Evolutionary conservation across 2,329 filamentous ascomycete species (phyloP).

Genomic region (Bipolaris victoriae): DNA sequence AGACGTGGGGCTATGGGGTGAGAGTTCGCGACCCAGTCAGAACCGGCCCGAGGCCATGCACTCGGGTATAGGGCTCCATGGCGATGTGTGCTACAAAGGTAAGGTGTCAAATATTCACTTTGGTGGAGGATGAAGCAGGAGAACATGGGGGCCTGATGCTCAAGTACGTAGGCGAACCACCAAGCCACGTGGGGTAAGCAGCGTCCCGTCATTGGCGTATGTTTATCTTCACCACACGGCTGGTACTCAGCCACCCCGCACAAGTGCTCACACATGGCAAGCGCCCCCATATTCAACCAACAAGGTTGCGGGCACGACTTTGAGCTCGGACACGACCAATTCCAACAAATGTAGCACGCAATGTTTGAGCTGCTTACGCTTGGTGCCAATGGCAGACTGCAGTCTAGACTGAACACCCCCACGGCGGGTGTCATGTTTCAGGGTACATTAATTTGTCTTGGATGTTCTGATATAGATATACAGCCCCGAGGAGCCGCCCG

Average conservation of each 20-base stretch:
- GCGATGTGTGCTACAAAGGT: slow-evolving; percentile 15
- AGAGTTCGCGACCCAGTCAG: slow-evolving; percentile 16
- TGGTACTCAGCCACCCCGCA: slow-evolving; percentile 14
- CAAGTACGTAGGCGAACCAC: slow-evolving; percentile 18
- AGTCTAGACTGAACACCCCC: slow-evolving; percentile 12
- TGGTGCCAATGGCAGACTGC: slow-evolving; percentile 12
- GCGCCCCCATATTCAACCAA: slow-evolving; percentile 5
- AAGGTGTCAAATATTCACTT: slow-evolving; percentile 22
- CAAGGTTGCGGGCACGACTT: background rate
- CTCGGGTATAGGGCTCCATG: slow-evolving; percentile 25
- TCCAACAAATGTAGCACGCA: slow-evolving; percentile 25
- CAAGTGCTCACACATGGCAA: slow-evolving; percentile 17
- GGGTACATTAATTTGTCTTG: slow-evolving; percentile 17
- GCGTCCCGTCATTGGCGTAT: slow-evolving; percentile 32
- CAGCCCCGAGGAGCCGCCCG: slow-evolving; percentile 19
- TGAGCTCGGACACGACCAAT: slow-evolving; percentile 8
- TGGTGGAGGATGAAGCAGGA: slow-evolving; percentile 19
- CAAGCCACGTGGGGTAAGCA: slow-evolving; percentile 32
- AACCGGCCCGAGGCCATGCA: slow-evolving; percentile 31
- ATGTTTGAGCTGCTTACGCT: slow-evolving; percentile 16
- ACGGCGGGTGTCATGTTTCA: slow-evolving; percentile 19
- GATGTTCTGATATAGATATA: slow-evolving; percentile 27
- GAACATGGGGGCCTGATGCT: slow-evolving; percentile 15
- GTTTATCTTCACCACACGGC: slow-evolving; percentile 5
- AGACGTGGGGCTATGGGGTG: slow-evolving; percentile 30